Evolutionary conservation across 2,329 filamentous ascomycete genomes (phyloP).

Genomic region (Fusarium redolens): DNA sequence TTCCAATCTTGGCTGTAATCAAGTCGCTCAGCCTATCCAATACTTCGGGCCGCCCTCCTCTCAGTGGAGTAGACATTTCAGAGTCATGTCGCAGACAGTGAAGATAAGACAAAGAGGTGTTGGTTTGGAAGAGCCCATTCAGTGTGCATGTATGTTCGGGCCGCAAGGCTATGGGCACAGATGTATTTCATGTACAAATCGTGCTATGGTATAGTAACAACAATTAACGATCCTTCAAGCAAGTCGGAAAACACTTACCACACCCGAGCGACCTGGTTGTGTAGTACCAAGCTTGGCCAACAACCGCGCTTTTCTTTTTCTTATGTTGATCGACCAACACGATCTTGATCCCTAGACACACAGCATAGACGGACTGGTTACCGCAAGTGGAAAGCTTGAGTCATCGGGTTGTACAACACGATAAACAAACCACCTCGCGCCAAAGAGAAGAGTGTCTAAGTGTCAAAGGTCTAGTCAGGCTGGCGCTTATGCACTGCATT

Average conservation of each 20-base stretch:
- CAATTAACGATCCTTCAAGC: neutral
- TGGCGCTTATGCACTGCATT: slow-evolving; percentile 44
- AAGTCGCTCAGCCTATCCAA: slow-evolving; percentile 9
- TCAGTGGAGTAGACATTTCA: neutral
- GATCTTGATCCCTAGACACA: slow-evolving; percentile 25
- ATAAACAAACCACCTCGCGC: slow-evolving; percentile 34
- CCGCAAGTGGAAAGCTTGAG: slow-evolving; percentile 26
- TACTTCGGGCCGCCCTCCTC: slow-evolving; percentile 2
- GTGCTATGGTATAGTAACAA: neutral
- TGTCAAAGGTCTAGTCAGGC: slow-evolving; percentile 21
- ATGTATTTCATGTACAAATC: neutral
- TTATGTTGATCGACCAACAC: slow-evolving; percentile 26
- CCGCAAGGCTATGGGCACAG: neutral
- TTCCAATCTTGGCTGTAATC: neutral
- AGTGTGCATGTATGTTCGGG: neutral
- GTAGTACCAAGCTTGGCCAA: slow-evolving; percentile 21
- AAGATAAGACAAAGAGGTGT: neutral
- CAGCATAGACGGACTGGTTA: slow-evolving; percentile 22
- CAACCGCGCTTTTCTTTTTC: slow-evolving; percentile 30
- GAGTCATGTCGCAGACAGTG: neutral
- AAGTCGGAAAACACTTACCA: slow-evolving; percentile 20
- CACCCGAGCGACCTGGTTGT: slow-evolving; percentile 12
- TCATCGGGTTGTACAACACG: slow-evolving; percentile 18
- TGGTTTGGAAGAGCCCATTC: neutral
- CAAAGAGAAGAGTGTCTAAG: slow-evolving; percentile 13